A percentile compares a stretch with the other conserved stretches of the same genome.
These are phyloP conservation scores for Rhizopogon rudus DNA, from an alignment of 768 basidiomycete species.

Conservation along the genomic window DNA sequence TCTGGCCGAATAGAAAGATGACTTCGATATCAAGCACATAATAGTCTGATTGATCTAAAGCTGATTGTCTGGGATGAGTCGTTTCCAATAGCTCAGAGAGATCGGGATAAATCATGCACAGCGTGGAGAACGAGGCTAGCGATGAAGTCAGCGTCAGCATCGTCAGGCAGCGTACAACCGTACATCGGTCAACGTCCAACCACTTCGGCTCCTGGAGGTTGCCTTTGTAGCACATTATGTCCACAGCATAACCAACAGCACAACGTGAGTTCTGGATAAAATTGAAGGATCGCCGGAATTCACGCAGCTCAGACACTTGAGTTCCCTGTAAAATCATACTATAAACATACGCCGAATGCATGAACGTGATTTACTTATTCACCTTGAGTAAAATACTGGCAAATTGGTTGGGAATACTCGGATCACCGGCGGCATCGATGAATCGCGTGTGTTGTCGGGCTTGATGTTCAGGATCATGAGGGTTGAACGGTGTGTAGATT, in stretches of 20 bases:
- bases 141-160: not conserved
- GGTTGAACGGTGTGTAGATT: too few relatives aligned
- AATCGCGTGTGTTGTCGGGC: constrained; percentile 20
- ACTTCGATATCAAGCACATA: constrained; percentile 24
- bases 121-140: constrained; percentile 5
- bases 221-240: too few relatives aligned
- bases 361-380: too few relatives aligned
- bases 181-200: constrained; percentile 6
- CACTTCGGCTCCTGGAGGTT: constrained; percentile 1
- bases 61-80: not conserved
- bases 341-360: too few relatives aligned
- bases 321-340: too few relatives aligned
- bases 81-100: not conserved
- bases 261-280: too few relatives aligned
- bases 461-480: constrained; percentile 28
- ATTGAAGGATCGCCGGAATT: too few relatives aligned
- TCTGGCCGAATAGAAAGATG: constrained; percentile 30
- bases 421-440: constrained; percentile 21
- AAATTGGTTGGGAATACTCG: constrained; percentile 30
- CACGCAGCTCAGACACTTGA: too few relatives aligned
- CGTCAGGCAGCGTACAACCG: not conserved
- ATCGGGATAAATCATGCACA: constrained; percentile 2
- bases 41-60: constrained; percentile 3
- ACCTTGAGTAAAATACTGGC: constrained; percentile 35
- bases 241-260: not conserved